Evolutionary conservation across 2,329 filamentous ascomycete species (phyloP).

Genomic region (Fusarium albidum): DNA sequence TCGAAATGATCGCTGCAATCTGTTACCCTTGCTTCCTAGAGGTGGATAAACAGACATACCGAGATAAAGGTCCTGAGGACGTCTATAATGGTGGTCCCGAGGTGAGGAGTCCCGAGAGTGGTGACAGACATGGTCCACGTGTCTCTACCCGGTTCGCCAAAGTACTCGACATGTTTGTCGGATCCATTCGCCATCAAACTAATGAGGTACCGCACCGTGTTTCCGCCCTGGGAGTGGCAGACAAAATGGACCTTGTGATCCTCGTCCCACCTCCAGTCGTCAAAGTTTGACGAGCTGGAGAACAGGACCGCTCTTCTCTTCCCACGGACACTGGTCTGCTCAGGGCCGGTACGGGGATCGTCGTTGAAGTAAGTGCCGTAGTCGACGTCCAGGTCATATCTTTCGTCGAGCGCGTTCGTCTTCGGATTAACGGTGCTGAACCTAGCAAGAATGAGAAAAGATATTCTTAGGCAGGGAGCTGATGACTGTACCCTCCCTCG

Average conservation of each 20-base stretch:
- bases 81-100: constrained; percentile 8
- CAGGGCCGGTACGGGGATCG: constrained; percentile 2
- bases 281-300: neutral
- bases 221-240: constrained; percentile 15
- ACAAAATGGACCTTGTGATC: constrained; percentile 13
- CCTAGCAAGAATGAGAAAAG: neutral
- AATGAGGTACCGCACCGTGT: constrained; percentile 14
- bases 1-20: neutral
- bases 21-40: neutral
- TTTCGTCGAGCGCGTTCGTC: neutral
- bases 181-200: constrained; percentile 12
- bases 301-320: constrained; percentile 10
- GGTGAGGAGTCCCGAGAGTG: constrained; percentile 10
- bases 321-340: neutral
- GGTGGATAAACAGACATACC: neutral
- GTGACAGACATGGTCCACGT: constrained; percentile 11
- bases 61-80: neutral
- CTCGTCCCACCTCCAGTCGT: constrained; percentile 8
- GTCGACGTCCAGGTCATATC: constrained; percentile 11
- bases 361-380: constrained; percentile 5
- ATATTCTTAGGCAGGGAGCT: neutral
- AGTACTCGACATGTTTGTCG: constrained; percentile 1
- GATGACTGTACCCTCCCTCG: neutral
- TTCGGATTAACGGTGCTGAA: constrained; percentile 4
- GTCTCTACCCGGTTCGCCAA: constrained; percentile 5